Evolutionary conservation across 805 yeast genomes (phyloP).

Genomic region (Candida pseudoglaebosa): DNA sequence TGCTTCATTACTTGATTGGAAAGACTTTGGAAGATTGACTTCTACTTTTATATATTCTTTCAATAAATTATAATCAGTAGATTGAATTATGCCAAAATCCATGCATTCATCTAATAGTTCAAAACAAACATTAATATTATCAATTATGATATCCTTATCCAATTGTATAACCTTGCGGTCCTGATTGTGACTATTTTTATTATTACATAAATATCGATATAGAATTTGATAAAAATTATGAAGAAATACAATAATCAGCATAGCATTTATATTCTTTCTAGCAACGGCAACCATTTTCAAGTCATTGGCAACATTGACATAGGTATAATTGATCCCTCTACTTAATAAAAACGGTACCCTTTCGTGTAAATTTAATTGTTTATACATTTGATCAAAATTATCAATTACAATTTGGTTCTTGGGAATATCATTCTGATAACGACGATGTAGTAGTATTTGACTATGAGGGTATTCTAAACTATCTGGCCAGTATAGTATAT

Average conservation of each 20-base stretch:
- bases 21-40: slow-evolving; percentile 21
- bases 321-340: slow-evolving; percentile 54
- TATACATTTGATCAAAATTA: slow-evolving; percentile 22
- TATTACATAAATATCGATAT: slow-evolving; percentile 21
- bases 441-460: slow-evolving; percentile 31
- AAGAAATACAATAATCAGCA: slow-evolving; percentile 57
- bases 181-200: not conserved
- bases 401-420: slow-evolving; percentile 18
- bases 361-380: slow-evolving; percentile 16
- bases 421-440: slow-evolving; percentile 30
- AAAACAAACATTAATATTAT: slow-evolving; percentile 70
- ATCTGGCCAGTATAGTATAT: slow-evolving; percentile 34
- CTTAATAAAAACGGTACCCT: slow-evolving; percentile 42
- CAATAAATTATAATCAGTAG: slow-evolving; percentile 73
- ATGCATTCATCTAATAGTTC: slow-evolving; percentile 87
- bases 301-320: slow-evolving; percentile 44
- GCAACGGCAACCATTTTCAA: slow-evolving; percentile 41
- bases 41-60: slow-evolving; percentile 73
- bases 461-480: slow-evolving; percentile 21
- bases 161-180: slow-evolving; percentile 25
- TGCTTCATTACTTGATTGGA: slow-evolving; percentile 2
- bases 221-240: slow-evolving; percentile 32
- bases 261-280: slow-evolving; percentile 48
- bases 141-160: slow-evolving; percentile 59
- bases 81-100: slow-evolving; percentile 85